These are phyloP conservation scores for Margaritispora aquatica DNA, from an alignment of 495 filamentous ascomycete species.

Conservation along the genomic window DNA sequence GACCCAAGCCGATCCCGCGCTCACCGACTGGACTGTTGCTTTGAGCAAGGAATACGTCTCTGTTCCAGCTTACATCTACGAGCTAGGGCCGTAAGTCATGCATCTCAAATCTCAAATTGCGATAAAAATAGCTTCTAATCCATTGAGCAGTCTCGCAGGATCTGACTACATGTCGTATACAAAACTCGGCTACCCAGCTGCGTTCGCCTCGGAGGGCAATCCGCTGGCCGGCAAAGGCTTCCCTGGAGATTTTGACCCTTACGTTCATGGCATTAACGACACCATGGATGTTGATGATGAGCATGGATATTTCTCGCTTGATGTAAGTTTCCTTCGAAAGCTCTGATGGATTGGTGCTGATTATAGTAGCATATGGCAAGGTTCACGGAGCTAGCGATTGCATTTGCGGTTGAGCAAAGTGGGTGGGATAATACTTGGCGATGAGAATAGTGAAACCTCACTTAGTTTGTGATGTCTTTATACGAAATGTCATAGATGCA, in stretches of 20 bases:
- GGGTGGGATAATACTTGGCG: constrained; percentile 3
- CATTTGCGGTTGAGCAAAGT: constrained; percentile 1
- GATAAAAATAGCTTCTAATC: neutral
- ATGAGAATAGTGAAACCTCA: too few relatives aligned
- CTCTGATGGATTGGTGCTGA: neutral
- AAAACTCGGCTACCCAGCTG: neutral
- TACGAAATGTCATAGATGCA: too few relatives aligned
- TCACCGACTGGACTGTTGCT: neutral
- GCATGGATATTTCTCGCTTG: neutral
- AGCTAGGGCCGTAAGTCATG: neutral
- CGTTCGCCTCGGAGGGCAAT: neutral
- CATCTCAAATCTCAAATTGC: neutral
- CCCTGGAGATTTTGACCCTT: neutral
- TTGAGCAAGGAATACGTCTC: constrained; percentile 1
- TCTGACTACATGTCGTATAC: neutral
- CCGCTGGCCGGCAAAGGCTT: neutral
- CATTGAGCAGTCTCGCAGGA: neutral
- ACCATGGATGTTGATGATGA: constrained; percentile 2
- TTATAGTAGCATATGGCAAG: neutral
- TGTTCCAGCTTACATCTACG: neutral
- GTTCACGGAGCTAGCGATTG: constrained; percentile 1
- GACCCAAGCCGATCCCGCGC: neutral
- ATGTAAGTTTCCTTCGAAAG: neutral
- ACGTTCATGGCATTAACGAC: neutral
- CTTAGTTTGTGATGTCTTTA: too few relatives aligned